Evolutionary conservation across 2,329 filamentous ascomycete genomes (phyloP), one percentile per base, ranked within the genome.

Genomic region (Exserohilum turcica): DNA sequence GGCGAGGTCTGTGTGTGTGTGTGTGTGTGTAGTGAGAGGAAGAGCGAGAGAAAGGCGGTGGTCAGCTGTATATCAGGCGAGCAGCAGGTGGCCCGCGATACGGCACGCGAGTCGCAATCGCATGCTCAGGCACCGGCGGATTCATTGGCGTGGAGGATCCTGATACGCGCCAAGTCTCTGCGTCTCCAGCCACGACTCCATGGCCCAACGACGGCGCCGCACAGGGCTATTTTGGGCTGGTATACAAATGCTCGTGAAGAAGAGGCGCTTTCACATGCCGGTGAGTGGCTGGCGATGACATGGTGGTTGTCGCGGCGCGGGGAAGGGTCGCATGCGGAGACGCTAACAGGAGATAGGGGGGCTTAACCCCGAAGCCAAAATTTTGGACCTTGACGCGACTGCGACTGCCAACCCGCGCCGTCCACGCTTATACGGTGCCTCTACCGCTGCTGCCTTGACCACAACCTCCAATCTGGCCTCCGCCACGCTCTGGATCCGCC

Each of bases 281-380:
- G 3, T 35, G 13, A 9, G 39, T 28, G 19, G n/a, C 29, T 19
- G 12, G 2, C 10, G 39, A 32, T 37, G 15, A 15, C 12, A 19
- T 39, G 28, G 43, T 19, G 43, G 21, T 37, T 27, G 29, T 43
- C 39, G 35, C 32, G 40, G 38, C 43, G 46, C 43, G 57, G 52
- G 40, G 54, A 44, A 42, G 35, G 9, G 9, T 27, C 27, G 32
- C 32, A 39, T 33, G 57, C 54, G 52, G 52, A 60, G 61, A 38
- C 69, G 64, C 70, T 68, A 72, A 39, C 55, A 24, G 21, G 21
- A n/a, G n/a, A n/a, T n/a, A n/a, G n/a, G 21, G 59, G 66, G 71
- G 66, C 68, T 70, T 68, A 68, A 61, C 48, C 51, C 52, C 39
- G 47, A 50, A 43, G 47, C 59, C 43, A 64, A 67, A 65, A 63